Evolutionary conservation across 164 flowering plant species (phyloP).

Genomic region (Kalanchoe fedtschenkoi): DNA sequence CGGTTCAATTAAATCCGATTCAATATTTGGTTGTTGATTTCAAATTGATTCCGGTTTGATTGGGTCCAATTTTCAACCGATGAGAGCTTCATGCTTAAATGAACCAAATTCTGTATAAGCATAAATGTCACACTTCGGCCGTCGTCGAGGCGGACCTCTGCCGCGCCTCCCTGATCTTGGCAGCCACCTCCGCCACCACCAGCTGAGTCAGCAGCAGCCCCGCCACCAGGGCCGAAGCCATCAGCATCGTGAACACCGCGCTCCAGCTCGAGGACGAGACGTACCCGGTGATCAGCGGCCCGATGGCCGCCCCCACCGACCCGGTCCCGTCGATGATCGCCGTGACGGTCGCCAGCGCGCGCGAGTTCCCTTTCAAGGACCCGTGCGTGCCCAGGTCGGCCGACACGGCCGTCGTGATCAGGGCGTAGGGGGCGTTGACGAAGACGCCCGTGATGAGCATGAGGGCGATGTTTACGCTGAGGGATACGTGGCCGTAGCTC

Average conservation of each 20-base stretch:
- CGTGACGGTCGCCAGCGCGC: constrained; percentile 74
- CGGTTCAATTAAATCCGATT: too few species aligned
- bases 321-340: constrained; percentile 91
- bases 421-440: constrained; percentile 80
- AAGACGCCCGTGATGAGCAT: constrained; percentile 68
- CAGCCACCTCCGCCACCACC: constrained; percentile 54
- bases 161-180: constrained; percentile 32
- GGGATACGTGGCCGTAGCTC: constrained; percentile 46
- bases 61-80: too few species aligned
- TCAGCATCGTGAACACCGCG: constrained; percentile 62
- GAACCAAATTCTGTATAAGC: not conserved
- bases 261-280: constrained; percentile 60
- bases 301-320: constrained; percentile 73
- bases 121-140: constrained; percentile 19
- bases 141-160: constrained; percentile 6
- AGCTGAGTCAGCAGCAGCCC: constrained; percentile 55
- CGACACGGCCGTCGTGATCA: constrained; percentile 79
- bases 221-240: constrained; percentile 56
- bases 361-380: constrained; percentile 52
- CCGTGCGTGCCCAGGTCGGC: constrained; percentile 76
- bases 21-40: too few species aligned
- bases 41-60: too few species aligned
- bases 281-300: constrained; percentile 65
- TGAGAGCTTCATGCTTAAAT: too few species aligned
- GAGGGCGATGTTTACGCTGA: constrained; percentile 34